Base-by-base conservation (phyloP, 768 basidiomycete genomes). In the Crepidotus variabilis region DNA sequence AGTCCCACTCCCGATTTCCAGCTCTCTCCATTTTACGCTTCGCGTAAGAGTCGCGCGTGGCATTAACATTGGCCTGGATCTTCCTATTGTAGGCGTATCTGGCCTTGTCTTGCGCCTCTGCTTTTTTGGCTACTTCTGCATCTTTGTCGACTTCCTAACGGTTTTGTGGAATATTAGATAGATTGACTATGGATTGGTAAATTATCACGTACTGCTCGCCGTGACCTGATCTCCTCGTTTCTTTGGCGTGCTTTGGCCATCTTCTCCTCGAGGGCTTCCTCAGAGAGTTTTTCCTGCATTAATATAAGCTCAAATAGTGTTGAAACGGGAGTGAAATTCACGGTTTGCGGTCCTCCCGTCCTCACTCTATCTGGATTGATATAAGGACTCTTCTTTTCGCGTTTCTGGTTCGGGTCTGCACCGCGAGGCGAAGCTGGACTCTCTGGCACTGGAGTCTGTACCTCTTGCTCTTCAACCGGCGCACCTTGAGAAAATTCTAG, bases 351-450 rank as follows among this genome's bases (percentile, higher is more conserved):
- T 14, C 89, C 91, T 13, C 90, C 90, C 8, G 91, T 92, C 73
- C 83, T 90, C 74, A 92, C 86, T 70, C 90, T 87, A 65, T 92
- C 89, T 7, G 80, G 85, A 70, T 92, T 92, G 47, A 90, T 77
- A 75, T 93, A 93, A 2, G 87, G 87, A 60, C 80, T 83, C 71
- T 82, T 85, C 73, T 84, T 84, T 64, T 83, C 78, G 65, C 70
- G 73, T 56, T 63, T 57, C 32, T 67, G 63, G 23, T 28, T 28
- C 28, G 60, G 60, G 51, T 57, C 53, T 45, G 60, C 53, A 35
- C 59, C 59, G 14, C 65, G 46, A 6, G 71, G 43, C 32, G 60
- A 34, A 35, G 56, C 47, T 59, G 61, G 56, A 18, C 39, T 51
- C 11, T 49, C 23, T 23, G 46, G 18, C n/a, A 45, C 45, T 24